Evolutionary conservation across 768 basidiomycete species (phyloP).

Genomic region (Hydnomerulius pinastri): DNA sequence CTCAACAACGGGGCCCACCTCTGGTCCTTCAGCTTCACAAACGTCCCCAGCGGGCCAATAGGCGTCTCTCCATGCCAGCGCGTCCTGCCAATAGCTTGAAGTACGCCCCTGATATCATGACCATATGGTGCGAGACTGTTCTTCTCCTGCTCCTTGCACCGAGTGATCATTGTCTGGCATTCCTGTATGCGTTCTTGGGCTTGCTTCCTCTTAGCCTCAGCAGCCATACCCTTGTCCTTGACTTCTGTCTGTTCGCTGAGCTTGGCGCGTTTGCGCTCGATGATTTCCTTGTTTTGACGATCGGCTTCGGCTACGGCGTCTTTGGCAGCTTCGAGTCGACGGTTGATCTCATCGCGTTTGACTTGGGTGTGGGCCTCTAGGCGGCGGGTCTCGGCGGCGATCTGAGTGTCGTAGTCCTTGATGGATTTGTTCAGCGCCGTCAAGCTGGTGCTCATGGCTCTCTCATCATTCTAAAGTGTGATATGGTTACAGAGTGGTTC

Average conservation of each 20-base stretch:
- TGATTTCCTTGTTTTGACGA: conserved; percentile 28
- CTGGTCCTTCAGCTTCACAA: conserved; percentile 72
- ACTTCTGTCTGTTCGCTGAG: conserved; percentile 30
- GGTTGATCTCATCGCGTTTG: conserved; percentile 59
- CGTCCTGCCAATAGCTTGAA: conserved; percentile 50
- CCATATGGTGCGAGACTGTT: conserved; percentile 68
- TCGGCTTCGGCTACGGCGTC: conserved; percentile 43
- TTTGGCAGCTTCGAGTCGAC: conserved; percentile 50
- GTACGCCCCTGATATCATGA: conserved; percentile 54
- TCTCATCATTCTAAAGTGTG: conserved; percentile 48
- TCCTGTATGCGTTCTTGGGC: conserved; percentile 46
- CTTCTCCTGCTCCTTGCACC: conserved; percentile 51
- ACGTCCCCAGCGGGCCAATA: conserved; percentile 77
- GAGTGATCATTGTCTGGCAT: conserved; percentile 50
- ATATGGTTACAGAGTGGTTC: conserved; percentile 3
- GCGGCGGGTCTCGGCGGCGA: conserved; percentile 54
- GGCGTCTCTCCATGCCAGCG: conserved; percentile 69
- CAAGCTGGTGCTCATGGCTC: conserved; percentile 47
- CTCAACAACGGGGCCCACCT: conserved; percentile 70
- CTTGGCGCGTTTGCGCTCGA: conserved; percentile 35
- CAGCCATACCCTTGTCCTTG: conserved; percentile 37
- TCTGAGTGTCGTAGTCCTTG: conserved; percentile 42
- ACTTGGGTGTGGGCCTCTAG: conserved; percentile 59
- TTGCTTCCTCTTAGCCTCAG: conserved; percentile 33
- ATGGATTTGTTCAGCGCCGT: conserved; percentile 35